phyloP scores from a whole-genome alignment of 768 basidiomycete species.

The Rhodotorula kratochvilovae region DNA sequence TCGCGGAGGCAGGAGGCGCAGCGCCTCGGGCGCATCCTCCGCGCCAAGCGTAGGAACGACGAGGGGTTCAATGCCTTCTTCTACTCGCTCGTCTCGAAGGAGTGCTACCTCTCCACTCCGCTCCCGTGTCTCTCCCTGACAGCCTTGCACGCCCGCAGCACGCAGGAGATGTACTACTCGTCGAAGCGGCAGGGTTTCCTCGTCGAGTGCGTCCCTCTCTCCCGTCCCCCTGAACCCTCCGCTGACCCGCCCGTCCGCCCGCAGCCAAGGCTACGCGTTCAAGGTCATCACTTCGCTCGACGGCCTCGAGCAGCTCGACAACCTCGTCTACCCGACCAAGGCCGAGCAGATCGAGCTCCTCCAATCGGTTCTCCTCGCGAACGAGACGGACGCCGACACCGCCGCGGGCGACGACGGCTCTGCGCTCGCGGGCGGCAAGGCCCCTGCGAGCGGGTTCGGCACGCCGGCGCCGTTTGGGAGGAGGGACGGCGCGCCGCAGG shows the following conservation, averaged over 20 bases:
- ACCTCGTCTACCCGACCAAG: slow-evolving; percentile 83
- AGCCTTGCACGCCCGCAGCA: no score
- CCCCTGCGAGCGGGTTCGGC: slow-evolving; percentile 47
- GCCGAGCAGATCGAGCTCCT: slow-evolving; percentile 95
- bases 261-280: slow-evolving; percentile 76
- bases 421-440: not conserved
- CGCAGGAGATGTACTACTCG: slow-evolving; percentile 99
- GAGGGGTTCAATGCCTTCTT: slow-evolving; percentile 99
- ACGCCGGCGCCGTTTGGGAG: slow-evolving; percentile 17
- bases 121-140: not conserved
- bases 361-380: slow-evolving; percentile 83
- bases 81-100: slow-evolving; percentile 97
- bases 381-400: slow-evolving; percentile 82
- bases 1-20: slow-evolving; percentile 97
- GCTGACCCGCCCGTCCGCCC: slow-evolving; percentile 21
- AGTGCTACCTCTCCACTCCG: no score
- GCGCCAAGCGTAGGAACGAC: slow-evolving; percentile 95
- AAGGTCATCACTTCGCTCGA: slow-evolving; percentile 98
- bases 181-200: slow-evolving; percentile 98
- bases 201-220: slow-evolving; percentile 61
- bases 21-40: slow-evolving; percentile 86
- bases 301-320: slow-evolving; percentile 75
- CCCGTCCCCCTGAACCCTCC: not conserved
- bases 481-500: slow-evolving; percentile 58
- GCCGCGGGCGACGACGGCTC: slow-evolving; percentile 64